Evolutionary conservation across 2,329 filamentous ascomycete genomes (phyloP), one percentile per base, ranked within the genome.

Genomic region (Fusarium temperatum): DNA sequence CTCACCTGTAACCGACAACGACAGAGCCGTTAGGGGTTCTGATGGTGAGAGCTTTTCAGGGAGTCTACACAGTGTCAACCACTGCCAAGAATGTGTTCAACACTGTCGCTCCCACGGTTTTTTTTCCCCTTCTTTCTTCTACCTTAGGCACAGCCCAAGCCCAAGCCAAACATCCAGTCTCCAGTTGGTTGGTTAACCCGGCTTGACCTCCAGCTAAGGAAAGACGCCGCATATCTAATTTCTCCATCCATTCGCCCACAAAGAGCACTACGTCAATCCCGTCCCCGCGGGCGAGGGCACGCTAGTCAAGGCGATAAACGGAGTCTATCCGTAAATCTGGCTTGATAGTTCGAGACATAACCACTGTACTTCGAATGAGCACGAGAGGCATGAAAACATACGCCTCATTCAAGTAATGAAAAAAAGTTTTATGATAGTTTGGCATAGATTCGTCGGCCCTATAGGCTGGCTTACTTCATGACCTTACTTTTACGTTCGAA

Each of bases 201-300:
- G 38, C 42, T 26, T 41, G 35, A 41, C 51, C 51, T 54, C 24
- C 35, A 55, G 35, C 53, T 54, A 68, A 54, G 48, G 42, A 55
- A 56, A 45, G 62, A 39, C 56, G 45, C 51, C 39, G 68, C 66
- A 65, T 66, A 56, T 30, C 51, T 68, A 66, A 73, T 71, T 70
- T 53, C 61, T 60, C 62, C 44, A 67, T 71, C 42, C 26, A 63
- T 70, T 73, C 69, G 53, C 56, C 63, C 55, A 68, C 71, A 62
- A 56, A 55, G 51, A 54, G 28, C 54, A 45, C 48, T 74, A 72
- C 59, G 61, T 70, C 71, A 60, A 65, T 66, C 67, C 74, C 74
- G 61, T 73, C 70, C 74, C 75, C 70, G 54, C 66, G 70, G 63
- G 62, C 56, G 48, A 77, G 70, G 75, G 74, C 75, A 77, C 68